phyloP scores from a whole-genome alignment of 257 asterid species.

The Haberlea rhodopensis region DNA sequence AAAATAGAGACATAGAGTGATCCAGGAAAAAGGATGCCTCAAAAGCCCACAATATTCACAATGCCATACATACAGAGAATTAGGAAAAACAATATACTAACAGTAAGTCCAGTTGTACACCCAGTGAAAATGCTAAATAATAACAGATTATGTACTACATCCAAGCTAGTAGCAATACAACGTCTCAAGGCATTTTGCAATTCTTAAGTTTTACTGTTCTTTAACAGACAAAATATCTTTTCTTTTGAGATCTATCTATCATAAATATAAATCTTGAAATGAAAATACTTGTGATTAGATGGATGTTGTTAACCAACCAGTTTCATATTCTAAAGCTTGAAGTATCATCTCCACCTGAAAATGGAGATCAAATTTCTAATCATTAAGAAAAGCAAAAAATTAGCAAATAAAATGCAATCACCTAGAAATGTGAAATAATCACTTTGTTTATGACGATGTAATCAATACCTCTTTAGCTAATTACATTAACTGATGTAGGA shows the following conservation, averaged over 20 bases:
- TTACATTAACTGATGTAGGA: not conserved
- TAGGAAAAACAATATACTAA: too few relatives aligned
- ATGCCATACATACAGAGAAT: too few relatives aligned
- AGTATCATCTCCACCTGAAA: slow-evolving; percentile 97
- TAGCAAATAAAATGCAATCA: slow-evolving; percentile 11
- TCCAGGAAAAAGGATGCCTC: too few relatives aligned
- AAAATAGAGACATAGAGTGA: too few relatives aligned
- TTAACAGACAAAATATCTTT: slow-evolving; percentile 7
- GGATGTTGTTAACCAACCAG: slow-evolving; percentile 44
- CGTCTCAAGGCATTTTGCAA: slow-evolving; percentile 12
- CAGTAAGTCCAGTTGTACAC: not conserved
- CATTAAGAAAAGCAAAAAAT: slow-evolving; percentile 6
- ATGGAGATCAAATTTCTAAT: slow-evolving; percentile 26
- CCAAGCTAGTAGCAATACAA: not conserved
- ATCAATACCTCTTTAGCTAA: not conserved
- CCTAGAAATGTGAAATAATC: not conserved
- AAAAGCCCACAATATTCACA: too few relatives aligned
- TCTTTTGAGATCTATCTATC: not conserved
- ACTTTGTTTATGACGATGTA: not conserved
- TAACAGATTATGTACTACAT: not conserved
- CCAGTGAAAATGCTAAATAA: slow-evolving; percentile 6
- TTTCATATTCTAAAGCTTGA: slow-evolving; percentile 94
- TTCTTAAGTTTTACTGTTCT: not conserved
- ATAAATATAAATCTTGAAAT: slow-evolving; percentile 17
- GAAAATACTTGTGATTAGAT: slow-evolving; percentile 17